A percentile compares a stretch with the other conserved stretches of the same genome.
These are phyloP conservation scores for Xylona heveae DNA, from an alignment of 495 filamentous ascomycete species.

Conservation along the genomic window DNA sequence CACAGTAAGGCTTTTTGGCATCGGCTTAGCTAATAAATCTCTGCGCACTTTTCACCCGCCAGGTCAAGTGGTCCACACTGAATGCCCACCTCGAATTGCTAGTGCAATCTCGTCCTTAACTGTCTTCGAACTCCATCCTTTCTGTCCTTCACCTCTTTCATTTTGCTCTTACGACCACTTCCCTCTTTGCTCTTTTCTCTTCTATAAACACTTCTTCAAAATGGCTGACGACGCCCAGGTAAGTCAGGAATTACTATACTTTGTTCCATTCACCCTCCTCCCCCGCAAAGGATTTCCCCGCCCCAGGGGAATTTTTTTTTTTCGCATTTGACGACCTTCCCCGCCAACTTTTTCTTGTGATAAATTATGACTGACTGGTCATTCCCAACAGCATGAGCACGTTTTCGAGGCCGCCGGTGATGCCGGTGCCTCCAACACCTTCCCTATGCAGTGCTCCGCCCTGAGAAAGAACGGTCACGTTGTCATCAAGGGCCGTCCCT, in stretches of 20 bases:
- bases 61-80: too few species aligned
- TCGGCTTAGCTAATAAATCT: too few species aligned
- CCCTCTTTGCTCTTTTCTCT: not conserved
- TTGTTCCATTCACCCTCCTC: constrained; percentile 4
- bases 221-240: constrained; percentile 36
- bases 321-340: too few species aligned
- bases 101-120: too few species aligned
- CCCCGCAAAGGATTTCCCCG: constrained; percentile 3
- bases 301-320: constrained; percentile 7
- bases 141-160: too few species aligned
- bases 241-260: constrained; percentile 8
- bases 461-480: constrained; percentile 97
- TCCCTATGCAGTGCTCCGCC: constrained; percentile 96
- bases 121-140: too few species aligned
- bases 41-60: too few species aligned
- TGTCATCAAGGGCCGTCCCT: constrained; percentile 92
- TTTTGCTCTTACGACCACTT: too few species aligned
- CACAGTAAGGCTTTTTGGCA: too few species aligned
- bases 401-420: constrained; percentile 83
- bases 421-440: constrained; percentile 85
- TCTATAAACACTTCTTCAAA: constrained; percentile 10
- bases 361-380: too few species aligned
- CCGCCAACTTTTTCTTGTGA: constrained; percentile 5
- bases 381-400: constrained; percentile 48
- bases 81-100: too few species aligned